phyloP scores from a whole-genome alignment of 2,329 filamentous ascomycete species.

The Nectriaceae sp. region DNA sequence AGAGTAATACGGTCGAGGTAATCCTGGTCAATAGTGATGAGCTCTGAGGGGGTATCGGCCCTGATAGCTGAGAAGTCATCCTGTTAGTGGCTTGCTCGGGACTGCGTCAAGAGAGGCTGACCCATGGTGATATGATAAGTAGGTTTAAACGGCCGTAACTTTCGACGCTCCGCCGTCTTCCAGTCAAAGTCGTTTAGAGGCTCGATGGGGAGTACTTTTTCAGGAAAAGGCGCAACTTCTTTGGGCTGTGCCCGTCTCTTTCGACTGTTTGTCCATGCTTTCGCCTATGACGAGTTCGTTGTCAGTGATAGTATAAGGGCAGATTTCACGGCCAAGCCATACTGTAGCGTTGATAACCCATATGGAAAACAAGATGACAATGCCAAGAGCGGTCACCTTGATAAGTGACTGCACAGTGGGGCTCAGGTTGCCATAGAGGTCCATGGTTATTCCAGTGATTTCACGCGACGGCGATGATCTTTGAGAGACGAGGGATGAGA shows the following conservation, averaged over 20 bases:
- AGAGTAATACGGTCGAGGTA: conserved; percentile 47
- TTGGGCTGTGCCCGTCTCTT: conserved; percentile 6
- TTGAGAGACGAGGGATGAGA: neutral
- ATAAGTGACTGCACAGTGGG: conserved; percentile 5
- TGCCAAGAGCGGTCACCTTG: conserved; percentile 11
- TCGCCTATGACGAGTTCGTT: conserved; percentile 9
- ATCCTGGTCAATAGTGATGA: conserved; percentile 54
- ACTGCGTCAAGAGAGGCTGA: conserved; percentile 21
- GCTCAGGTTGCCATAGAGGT: neutral
- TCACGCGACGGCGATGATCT: too few species aligned
- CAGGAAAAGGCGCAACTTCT: neutral
- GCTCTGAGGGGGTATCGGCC: conserved; percentile 45
- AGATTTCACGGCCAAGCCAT: neutral
- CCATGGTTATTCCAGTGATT: too few species aligned
- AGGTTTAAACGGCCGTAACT: conserved; percentile 52
- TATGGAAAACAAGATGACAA: conserved; percentile 8
- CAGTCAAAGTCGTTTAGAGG: conserved; percentile 41
- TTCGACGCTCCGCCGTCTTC: conserved; percentile 37
- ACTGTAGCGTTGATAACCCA: conserved; percentile 13
- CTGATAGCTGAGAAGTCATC: conserved; percentile 39
- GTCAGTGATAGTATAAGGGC: neutral
- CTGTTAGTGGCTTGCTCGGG: neutral
- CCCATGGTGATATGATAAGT: conserved; percentile 59
- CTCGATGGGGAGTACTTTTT: conserved; percentile 17
- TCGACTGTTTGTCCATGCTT: conserved; percentile 19